Evolutionary conservation across 2,329 filamentous ascomycete genomes (phyloP).

Genomic region (Paradendryphiella salina): DNA sequence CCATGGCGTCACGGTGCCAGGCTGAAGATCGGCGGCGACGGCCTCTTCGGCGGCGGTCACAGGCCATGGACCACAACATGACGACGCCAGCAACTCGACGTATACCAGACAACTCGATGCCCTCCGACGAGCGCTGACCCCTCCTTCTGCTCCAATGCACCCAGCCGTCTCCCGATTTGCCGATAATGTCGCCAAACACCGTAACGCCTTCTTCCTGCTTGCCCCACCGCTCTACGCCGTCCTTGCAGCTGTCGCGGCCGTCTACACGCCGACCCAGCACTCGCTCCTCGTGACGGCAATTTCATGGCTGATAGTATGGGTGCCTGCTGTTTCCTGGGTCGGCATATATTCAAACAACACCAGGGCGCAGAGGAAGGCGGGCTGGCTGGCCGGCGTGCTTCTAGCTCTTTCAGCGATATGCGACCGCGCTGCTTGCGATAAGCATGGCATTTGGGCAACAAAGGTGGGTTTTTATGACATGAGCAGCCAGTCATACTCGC

Average conservation of each 20-base stretch:
- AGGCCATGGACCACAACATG: slow-evolving; percentile 1
- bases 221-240: slow-evolving; percentile 43
- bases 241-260: slow-evolving; percentile 40
- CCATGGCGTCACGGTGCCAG: slow-evolving; percentile 5
- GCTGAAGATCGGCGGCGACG: slow-evolving; percentile 3
- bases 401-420: slow-evolving; percentile 50
- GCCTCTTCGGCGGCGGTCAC: slow-evolving; percentile 2
- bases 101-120: slow-evolving; percentile 33
- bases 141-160: slow-evolving; percentile 43
- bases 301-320: slow-evolving; percentile 50
- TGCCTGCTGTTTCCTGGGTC: slow-evolving; percentile 38
- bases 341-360: slow-evolving; percentile 38
- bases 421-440: slow-evolving; percentile 51
- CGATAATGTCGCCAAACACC: slow-evolving; percentile 41
- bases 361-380: slow-evolving; percentile 31
- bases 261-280: slow-evolving; percentile 45
- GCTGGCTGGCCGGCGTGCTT: slow-evolving; percentile 49
- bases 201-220: slow-evolving; percentile 26
- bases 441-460: slow-evolving; percentile 50
- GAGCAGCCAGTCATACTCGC: background rate
- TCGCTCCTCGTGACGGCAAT: slow-evolving; percentile 50
- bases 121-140: slow-evolving; percentile 40
- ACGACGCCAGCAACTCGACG: slow-evolving; percentile 9
- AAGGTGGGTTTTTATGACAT: slow-evolving; percentile 44
- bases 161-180: slow-evolving; percentile 35